These are phyloP conservation scores for Pilatotrama ljubarskyi DNA, from an alignment of 768 basidiomycete species.

Conservation along the genomic window DNA sequence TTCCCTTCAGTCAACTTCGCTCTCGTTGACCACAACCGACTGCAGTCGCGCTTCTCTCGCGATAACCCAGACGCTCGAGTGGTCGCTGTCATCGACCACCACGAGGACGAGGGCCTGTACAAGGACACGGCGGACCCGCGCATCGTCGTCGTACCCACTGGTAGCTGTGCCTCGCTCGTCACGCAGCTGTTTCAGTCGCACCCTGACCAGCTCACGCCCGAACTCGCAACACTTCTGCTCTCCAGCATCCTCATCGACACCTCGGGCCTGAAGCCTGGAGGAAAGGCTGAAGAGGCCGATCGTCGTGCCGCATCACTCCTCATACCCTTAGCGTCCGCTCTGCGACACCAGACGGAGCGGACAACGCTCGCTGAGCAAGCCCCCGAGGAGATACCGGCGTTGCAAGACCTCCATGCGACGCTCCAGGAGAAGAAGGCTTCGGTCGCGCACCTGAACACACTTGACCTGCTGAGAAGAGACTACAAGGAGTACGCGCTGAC, in stretches of 20 bases:
- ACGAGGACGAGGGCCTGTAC: conserved; percentile 80
- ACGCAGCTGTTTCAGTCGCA: conserved; percentile 38
- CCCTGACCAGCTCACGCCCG: conserved; percentile 43
- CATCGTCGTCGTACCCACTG: conserved; percentile 59
- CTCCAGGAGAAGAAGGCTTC: conserved; percentile 63
- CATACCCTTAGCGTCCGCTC: conserved; percentile 43
- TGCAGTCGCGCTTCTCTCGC: conserved; percentile 45
- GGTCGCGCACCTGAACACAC: conserved; percentile 63
- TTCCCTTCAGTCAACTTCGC: conserved; percentile 63
- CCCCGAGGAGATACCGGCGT: conserved; percentile 40
- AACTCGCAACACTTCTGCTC: conserved; percentile 78
- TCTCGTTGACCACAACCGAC: conserved; percentile 89
- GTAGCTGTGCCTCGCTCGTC: conserved; percentile 78
- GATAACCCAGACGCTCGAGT: conserved; percentile 52
- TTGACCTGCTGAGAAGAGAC: conserved; percentile 88
- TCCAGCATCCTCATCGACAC: conserved; percentile 88
- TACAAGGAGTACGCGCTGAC: conserved; percentile 83
- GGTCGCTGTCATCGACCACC: conserved; percentile 85
- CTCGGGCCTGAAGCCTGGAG: conserved; percentile 68
- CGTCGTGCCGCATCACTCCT: conserved; percentile 64
- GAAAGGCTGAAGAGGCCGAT: conserved; percentile 75
- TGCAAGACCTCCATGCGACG: conserved; percentile 49
- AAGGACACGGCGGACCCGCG: conserved; percentile 63
- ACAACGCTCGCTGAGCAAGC: conserved; percentile 24
- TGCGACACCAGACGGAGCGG: conserved; percentile 7